phyloP scores from a whole-genome alignment of 306 rosid genomes.

The Mimosa pudica region DNA sequence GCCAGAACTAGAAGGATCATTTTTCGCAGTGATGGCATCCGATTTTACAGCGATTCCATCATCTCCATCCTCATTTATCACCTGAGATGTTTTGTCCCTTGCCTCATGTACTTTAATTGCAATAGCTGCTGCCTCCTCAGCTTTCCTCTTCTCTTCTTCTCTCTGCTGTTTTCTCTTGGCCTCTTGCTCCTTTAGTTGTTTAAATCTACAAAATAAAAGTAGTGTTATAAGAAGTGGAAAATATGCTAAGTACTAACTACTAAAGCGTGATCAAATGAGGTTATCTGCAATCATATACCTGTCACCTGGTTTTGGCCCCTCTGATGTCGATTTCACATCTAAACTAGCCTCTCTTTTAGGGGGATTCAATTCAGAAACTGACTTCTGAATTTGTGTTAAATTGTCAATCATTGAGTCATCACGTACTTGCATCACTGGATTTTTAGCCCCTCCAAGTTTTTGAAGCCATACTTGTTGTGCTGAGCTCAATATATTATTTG shows the following conservation, averaged over 20 bases:
- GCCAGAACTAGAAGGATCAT: slow-evolving; percentile 47
- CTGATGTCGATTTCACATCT: slow-evolving; percentile 53
- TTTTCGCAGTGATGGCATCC: slow-evolving; percentile 37
- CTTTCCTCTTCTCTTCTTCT: slow-evolving; percentile 81
- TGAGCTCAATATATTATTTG: slow-evolving; percentile 92
- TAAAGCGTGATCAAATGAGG: slow-evolving; percentile 1
- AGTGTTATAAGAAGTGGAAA: slow-evolving; percentile 15
- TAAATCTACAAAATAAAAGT: slow-evolving; percentile 60
- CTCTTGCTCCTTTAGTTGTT: slow-evolving; percentile 84
- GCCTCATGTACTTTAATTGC: slow-evolving; percentile 43
- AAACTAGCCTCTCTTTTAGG: slow-evolving; percentile 41
- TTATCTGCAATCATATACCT: slow-evolving; percentile 50
- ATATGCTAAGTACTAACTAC: background rate
- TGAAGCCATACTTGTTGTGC: slow-evolving; percentile 98
- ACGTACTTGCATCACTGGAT: slow-evolving; percentile 49
- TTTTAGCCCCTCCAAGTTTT: slow-evolving; percentile 84
- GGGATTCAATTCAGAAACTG: slow-evolving; percentile 49
- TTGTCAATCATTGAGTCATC: slow-evolving; percentile 53
- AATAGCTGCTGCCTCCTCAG: slow-evolving; percentile 56
- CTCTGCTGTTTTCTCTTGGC: slow-evolving; percentile 57
- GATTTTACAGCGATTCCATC: slow-evolving; percentile 43
- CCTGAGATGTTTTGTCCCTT: background rate
- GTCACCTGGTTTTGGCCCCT: slow-evolving; percentile 77
- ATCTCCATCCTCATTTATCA: slow-evolving; percentile 42
- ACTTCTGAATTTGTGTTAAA: slow-evolving; percentile 47